phyloP scores from a whole-genome alignment of 2,329 filamentous ascomycete species.

The Neurospora sp. region DNA sequence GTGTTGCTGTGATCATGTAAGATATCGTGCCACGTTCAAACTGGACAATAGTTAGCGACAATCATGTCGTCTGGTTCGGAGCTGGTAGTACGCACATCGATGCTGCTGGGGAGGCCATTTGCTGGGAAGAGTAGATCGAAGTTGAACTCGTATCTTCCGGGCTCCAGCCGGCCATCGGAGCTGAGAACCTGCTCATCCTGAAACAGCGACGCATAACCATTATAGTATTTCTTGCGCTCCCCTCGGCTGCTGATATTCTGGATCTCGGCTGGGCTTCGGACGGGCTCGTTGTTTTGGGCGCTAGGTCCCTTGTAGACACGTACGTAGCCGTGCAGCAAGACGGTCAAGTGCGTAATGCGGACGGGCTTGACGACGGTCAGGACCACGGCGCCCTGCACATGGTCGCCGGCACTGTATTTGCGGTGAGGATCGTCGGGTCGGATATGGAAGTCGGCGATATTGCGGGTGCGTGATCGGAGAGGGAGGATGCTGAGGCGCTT shows the following conservation, averaged over 20 bases:
- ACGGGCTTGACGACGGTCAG: conserved; percentile 65
- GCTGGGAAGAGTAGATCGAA: conserved; percentile 27
- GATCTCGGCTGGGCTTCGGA: conserved; percentile 31
- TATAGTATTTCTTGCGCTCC: conserved; percentile 49
- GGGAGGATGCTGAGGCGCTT: conserved; percentile 43
- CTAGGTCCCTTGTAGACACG: conserved; percentile 66
- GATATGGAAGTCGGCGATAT: conserved; percentile 70
- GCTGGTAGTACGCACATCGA: conserved; percentile 61
- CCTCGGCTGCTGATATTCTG: conserved; percentile 25
- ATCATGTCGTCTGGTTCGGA: not conserved
- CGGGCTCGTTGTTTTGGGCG: conserved; percentile 40
- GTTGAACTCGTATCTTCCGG: conserved; percentile 70
- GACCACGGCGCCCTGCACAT: conserved; percentile 63
- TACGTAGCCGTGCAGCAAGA: conserved; percentile 69
- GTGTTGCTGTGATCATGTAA: conserved; percentile 81
- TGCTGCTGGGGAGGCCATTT: conserved; percentile 65
- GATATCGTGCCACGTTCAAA: conserved; percentile 92
- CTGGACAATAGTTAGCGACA: conserved; percentile 34
- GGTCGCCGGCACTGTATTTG: conserved; percentile 65
- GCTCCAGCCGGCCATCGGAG: conserved; percentile 65
- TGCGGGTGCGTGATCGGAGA: conserved; percentile 45
- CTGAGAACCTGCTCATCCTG: conserved; percentile 75
- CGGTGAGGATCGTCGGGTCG: conserved; percentile 68
- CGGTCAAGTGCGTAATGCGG: conserved; percentile 70
- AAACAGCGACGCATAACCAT: conserved; percentile 72